phyloP scores from a whole-genome alignment of 1,139 yeast species.

The Diutina sp. region DNA sequence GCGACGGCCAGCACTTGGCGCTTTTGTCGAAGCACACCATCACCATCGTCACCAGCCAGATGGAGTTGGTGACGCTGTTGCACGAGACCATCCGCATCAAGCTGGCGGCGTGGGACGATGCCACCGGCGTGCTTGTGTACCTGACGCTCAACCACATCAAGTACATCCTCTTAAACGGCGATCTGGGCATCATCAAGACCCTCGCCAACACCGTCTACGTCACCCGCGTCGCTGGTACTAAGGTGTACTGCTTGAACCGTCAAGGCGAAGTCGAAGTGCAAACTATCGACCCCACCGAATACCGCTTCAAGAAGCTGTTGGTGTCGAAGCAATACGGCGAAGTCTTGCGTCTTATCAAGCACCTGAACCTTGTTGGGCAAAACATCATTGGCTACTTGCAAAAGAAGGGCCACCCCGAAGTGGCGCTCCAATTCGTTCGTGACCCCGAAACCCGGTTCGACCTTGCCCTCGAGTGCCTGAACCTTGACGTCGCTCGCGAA shows the following conservation, averaged over 20 bases:
- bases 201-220: slow-evolving; percentile 85
- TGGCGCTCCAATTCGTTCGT: slow-evolving; percentile 89
- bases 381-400: slow-evolving; percentile 91
- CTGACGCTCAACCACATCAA: slow-evolving; percentile 94
- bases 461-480: slow-evolving; percentile 87
- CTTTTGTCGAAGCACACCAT: slow-evolving; percentile 86
- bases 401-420: slow-evolving; percentile 89
- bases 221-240: slow-evolving; percentile 55
- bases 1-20: slow-evolving; percentile 81
- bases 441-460: slow-evolving; percentile 96
- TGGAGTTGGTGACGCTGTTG: slow-evolving; percentile 71
- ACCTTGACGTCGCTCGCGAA: slow-evolving; percentile 72
- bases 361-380: slow-evolving; percentile 91
- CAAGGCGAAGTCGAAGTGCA: slow-evolving; percentile 73
- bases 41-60: slow-evolving; percentile 69
- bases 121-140: slow-evolving; percentile 70
- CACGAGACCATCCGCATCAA: slow-evolving; percentile 96
- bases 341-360: slow-evolving; percentile 78
- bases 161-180: slow-evolving; percentile 88
- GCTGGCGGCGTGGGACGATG: slow-evolving; percentile 97
- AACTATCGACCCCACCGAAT: slow-evolving; percentile 89
- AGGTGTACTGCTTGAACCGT: slow-evolving; percentile 74
- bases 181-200: slow-evolving; percentile 87
- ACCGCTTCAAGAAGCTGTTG: slow-evolving; percentile 87
- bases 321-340: slow-evolving; percentile 85